Base-by-base conservation (phyloP, 768 basidiomycete species). In the Kondoa subrosea region DNA sequence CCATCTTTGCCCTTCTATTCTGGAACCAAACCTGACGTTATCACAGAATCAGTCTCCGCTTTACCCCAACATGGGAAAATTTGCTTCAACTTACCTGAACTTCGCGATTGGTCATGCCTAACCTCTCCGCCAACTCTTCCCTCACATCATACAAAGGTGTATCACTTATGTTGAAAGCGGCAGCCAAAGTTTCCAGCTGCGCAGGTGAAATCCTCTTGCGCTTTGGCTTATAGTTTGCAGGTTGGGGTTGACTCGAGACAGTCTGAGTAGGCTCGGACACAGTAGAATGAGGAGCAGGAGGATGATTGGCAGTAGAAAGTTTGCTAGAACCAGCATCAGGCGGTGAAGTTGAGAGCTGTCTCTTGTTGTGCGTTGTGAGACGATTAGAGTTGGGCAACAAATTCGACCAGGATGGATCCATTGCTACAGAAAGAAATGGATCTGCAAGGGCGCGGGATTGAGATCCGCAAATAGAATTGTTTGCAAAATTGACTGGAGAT, bases 61-160 rank as follows among this genome's bases (percentile, higher is more conserved):
- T 50, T n/a, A n/a, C n/a, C n/a, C 40, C 21, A 50, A 50, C 8
- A 21, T 50, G 12, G 12, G 40, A 8, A 50, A 50, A 8, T 3
- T 8, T 4, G 65, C 29, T 31, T 26, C 4, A 16, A 64, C 66
- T 33, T 31, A 69, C 68, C 69, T 69, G 69, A 8, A 67, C 67
- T 34, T 69, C 69, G 3, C 69, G 69, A 34, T 69, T 69, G n/a
- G 69, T 68, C 69, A 69, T 69, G 65, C 65, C 68, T 26, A 50
- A 50, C 8, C 40, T 8, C 12, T 21, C 40, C 8, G 40, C 40
- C 21, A 50, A 21, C 21, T 50, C 40, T 50, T 50, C 40, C 40
- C 40, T 8, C 40, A 50, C 40, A 50, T 50, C 40, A 50, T 50
- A 50, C 40, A 50, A 50, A 50, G 40, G 40, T 50, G 40, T 50